Conservation (phyloP, 2,329 filamentous ascomycete species). For the Diplocarpon rosae region DNA sequence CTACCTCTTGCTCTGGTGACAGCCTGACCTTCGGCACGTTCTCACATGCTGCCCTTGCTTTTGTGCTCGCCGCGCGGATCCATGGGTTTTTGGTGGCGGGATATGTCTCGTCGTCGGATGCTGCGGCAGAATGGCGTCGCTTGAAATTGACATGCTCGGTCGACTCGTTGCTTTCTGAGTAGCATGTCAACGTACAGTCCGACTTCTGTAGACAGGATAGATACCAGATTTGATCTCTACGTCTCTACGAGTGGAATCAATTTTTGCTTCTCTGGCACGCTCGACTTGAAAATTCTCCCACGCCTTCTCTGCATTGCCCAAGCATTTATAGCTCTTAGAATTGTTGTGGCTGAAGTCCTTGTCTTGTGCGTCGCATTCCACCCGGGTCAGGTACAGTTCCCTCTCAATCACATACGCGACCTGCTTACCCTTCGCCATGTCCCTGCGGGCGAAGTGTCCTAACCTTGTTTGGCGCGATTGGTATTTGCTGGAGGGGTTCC, state of each 20-base stretch:
- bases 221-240: not conserved
- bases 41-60: not conserved
- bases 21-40: constrained; percentile 8
- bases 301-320: not conserved
- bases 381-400: not conserved
- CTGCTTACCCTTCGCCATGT: not conserved
- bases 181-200: no score
- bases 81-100: not conserved
- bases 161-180: no score
- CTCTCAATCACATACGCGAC: constrained; percentile 2
- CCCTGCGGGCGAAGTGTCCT: no score
- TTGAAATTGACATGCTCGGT: no score
- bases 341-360: constrained; percentile 5
- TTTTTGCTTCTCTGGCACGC: not conserved
- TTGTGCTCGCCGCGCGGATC: not conserved
- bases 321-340: constrained; percentile 9
- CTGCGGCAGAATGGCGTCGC: no score
- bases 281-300: not conserved
- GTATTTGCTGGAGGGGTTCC: no score
- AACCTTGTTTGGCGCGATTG: no score
- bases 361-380: constrained; percentile 10
- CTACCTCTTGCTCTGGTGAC: constrained; percentile 17
- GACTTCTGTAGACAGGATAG: not conserved
- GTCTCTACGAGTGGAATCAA: not conserved
- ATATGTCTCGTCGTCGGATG: not conserved